Evolutionary conservation across 306 rosid species (phyloP).

Genomic region (Arachis hypogaea): DNA sequence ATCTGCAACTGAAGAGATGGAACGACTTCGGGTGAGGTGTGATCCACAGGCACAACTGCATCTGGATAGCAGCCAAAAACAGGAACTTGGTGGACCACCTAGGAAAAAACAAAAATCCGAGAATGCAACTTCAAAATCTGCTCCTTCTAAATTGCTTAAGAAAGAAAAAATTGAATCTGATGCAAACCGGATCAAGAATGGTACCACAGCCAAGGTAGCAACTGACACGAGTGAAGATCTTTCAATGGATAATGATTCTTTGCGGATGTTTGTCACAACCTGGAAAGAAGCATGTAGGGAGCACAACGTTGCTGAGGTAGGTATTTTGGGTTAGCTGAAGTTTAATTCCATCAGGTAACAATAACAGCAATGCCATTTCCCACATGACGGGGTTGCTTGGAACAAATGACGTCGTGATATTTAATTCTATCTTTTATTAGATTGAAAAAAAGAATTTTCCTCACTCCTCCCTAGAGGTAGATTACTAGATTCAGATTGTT

Average conservation of each 20-base stretch:
- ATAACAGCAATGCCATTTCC: not conserved
- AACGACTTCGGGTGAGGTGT: slow-evolving; percentile 62
- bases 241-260: slow-evolving; percentile 48
- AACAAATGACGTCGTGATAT: too few relatives aligned
- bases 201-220: slow-evolving; percentile 30
- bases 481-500: slow-evolving; percentile 26
- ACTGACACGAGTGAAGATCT: slow-evolving; percentile 33
- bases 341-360: not conserved
- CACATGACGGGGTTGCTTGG: too few relatives aligned
- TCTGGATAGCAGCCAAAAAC: slow-evolving; percentile 43
- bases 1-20: slow-evolving; percentile 79
- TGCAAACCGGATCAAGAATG: slow-evolving; percentile 26
- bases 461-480: not conserved
- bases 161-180: slow-evolving; percentile 43
- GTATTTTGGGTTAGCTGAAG: slow-evolving; percentile 22
- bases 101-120: slow-evolving; percentile 51
- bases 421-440: too few relatives aligned
- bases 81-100: slow-evolving; percentile 40
- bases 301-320: slow-evolving; percentile 58
- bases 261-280: slow-evolving; percentile 67
- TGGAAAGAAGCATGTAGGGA: slow-evolving; percentile 82
- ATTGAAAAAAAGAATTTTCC: not conserved
- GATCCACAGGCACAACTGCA: slow-evolving; percentile 43
- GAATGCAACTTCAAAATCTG: slow-evolving; percentile 32
- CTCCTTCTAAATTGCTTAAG: slow-evolving; percentile 38